Evolutionary conservation across 345 rosid genomes (phyloP).

Genomic region (Bruguiera parviflora): DNA sequence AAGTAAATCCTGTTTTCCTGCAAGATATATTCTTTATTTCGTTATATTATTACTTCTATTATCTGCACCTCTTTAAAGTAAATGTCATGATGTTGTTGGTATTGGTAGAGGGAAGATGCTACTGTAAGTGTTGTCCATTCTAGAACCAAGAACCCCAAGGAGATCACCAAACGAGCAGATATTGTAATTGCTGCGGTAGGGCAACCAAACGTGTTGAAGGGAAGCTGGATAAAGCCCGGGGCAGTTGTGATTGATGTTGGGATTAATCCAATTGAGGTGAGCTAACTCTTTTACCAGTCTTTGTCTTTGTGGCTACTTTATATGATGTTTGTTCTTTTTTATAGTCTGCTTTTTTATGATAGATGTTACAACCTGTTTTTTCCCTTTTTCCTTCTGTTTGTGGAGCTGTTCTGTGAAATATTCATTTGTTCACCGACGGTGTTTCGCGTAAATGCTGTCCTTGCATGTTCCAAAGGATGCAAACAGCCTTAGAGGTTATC

Average conservation of each 20-base stretch:
- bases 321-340: no score
- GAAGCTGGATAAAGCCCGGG: slow-evolving; percentile 87
- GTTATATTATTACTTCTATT: background rate
- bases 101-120: slow-evolving; percentile 74
- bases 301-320: no score
- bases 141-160: slow-evolving; percentile 71
- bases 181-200: slow-evolving; percentile 79
- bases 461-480: slow-evolving; percentile 46
- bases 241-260: slow-evolving; percentile 87
- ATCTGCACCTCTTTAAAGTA: background rate
- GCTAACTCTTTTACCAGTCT: background rate
- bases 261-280: slow-evolving; percentile 78
- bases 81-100: background rate
- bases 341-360: no score
- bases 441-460: background rate
- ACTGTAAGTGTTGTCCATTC: slow-evolving; percentile 76
- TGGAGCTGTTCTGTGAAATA: no score
- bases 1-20: slow-evolving; percentile 36
- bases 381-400: no score
- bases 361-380: no score
- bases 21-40: background rate
- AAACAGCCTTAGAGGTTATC: slow-evolving; percentile 50
- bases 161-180: slow-evolving; percentile 70
- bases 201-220: slow-evolving; percentile 75
- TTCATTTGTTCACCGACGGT: no score